Evolutionary conservation across 768 basidiomycete genomes (phyloP), one percentile per base, ranked within the genome.

Genomic region (Lactarius evosmus): DNA sequence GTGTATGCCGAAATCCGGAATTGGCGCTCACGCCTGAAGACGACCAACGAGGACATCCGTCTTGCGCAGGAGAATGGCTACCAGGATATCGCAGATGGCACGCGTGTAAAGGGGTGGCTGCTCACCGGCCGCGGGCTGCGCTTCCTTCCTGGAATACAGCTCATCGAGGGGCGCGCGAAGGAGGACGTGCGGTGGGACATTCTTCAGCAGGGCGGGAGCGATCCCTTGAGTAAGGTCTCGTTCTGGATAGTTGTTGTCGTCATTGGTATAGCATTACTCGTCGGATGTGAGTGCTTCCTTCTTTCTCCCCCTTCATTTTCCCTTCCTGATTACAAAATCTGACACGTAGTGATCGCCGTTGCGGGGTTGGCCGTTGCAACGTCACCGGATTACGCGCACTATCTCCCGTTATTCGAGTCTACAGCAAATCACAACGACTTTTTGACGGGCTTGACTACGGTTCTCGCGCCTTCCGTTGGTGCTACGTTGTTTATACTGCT

Each of bases 111-210:
- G 69, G 91, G 91, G 0, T 93, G 90, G 89, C 71, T 94, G 58
- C 74, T 94, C 71, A 80, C 90, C 44, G 91, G 91, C 9, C 79
- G 83, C 30, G 89, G 88, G 1, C 72, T 92, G 63, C 74, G 84
- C 60, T 81, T 79, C 67, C 72, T 93, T 30, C 84, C 84, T 33
- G 84, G 85, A 2, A 74, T 88, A 6, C 77, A 88, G 71, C 75
- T 88, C 38, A 91, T 94, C 27, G 87, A 90, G 70, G 91, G 91
- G 2, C 76, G 88, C 63, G 87, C 89, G 16, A 91, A 89, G 73
- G 90, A 93, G 70, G 91, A 93, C 72, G 84, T 94, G 38, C 76
- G 87, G 59, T 94, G 91, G 90, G 84, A 86, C 62, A 84, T 89
- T 29, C 75, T 93, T 55, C 88, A 89, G 73, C 79, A 27, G 30